These are phyloP conservation scores for Aschersonia sp. DNA, from an alignment of 2,329 filamentous ascomycete species.

Conservation along the genomic window DNA sequence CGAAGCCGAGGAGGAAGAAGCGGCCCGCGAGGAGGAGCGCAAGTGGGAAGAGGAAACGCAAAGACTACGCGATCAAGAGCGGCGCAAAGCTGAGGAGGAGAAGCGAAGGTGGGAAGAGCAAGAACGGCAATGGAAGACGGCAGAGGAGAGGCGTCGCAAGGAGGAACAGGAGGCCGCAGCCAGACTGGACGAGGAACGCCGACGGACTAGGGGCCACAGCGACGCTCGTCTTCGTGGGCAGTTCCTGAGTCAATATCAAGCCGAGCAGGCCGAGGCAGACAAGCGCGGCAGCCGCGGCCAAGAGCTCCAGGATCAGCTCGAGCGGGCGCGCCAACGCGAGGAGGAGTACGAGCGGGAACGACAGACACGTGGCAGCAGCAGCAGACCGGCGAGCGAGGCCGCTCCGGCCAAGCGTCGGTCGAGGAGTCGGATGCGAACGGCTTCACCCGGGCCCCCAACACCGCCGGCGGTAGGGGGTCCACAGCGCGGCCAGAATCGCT, in stretches of 20 bases:
- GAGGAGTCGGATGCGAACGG: slow-evolving; percentile 8
- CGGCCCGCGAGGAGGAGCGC: slow-evolving; percentile 46
- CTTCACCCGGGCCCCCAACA: slow-evolving; percentile 1
- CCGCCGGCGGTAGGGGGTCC: slow-evolving; percentile 3
- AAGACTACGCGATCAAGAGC: slow-evolving; percentile 44
- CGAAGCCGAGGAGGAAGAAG: slow-evolving; percentile 46
- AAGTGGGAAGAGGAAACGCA: slow-evolving; percentile 52
- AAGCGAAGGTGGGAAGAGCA: slow-evolving; percentile 66
- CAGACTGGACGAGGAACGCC: slow-evolving; percentile 50
- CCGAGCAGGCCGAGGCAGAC: slow-evolving; percentile 32
- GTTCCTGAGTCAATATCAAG: slow-evolving; percentile 75
- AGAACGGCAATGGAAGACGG: slow-evolving; percentile 60
- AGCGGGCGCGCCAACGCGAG: slow-evolving; percentile 47
- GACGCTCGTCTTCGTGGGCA: slow-evolving; percentile 65
- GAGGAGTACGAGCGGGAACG: slow-evolving; percentile 46
- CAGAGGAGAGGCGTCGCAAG: slow-evolving; percentile 54
- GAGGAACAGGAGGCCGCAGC: slow-evolving; percentile 64
- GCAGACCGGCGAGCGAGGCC: slow-evolving; percentile 6
- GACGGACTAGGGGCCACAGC: slow-evolving; percentile 43
- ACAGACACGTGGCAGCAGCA: slow-evolving; percentile 23
- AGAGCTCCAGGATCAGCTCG: slow-evolving; percentile 62
- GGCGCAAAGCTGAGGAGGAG: slow-evolving; percentile 47
- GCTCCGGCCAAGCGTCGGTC: slow-evolving; percentile 9
- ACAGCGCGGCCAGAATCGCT: slow-evolving; percentile 22
- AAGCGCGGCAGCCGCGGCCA: slow-evolving; percentile 44